A percentile compares a stretch with the other conserved stretches of the same genome.
Evolutionary conservation across 306 rosid species (phyloP).

Genomic region (Trifolium repens): DNA sequence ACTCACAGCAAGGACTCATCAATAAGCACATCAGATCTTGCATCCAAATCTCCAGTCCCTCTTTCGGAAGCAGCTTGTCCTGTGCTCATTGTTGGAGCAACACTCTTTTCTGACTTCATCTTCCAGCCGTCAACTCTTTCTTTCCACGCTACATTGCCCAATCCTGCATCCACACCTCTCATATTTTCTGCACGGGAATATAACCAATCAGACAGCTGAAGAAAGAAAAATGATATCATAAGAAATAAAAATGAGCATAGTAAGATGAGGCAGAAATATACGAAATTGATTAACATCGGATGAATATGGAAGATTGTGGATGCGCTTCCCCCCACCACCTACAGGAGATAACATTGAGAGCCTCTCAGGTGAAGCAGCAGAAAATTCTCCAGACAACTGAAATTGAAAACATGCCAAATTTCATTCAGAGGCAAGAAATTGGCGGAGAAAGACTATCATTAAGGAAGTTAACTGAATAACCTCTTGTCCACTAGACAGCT

Average conservation of each 20-base stretch:
- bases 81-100: slow-evolving; percentile 82
- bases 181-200: slow-evolving; percentile 64
- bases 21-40: slow-evolving; percentile 76
- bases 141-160: slow-evolving; percentile 95
- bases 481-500: slow-evolving; percentile 73
- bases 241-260: slow-evolving; percentile 5
- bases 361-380: slow-evolving; percentile 95
- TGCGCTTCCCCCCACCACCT: slow-evolving; percentile 67
- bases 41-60: slow-evolving; percentile 90
- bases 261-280: slow-evolving; percentile 39
- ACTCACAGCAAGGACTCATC: slow-evolving; percentile 89
- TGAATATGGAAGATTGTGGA: slow-evolving; percentile 64
- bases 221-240: slow-evolving; percentile 24
- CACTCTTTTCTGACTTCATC: slow-evolving; percentile 92
- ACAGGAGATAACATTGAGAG: slow-evolving; percentile 90
- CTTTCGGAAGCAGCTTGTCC: slow-evolving; percentile 86
- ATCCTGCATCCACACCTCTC: slow-evolving; percentile 75
- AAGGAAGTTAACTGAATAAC: slow-evolving; percentile 47
- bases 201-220: slow-evolving; percentile 31
- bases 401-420: slow-evolving; percentile 25
- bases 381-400: slow-evolving; percentile 92
- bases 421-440: not conserved
- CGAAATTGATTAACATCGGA: slow-evolving; percentile 84
- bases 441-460: not conserved
- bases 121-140: slow-evolving; percentile 99